phyloP scores from a whole-genome alignment of 2,329 filamentous ascomycete species.

The Fusarium sp. region DNA sequence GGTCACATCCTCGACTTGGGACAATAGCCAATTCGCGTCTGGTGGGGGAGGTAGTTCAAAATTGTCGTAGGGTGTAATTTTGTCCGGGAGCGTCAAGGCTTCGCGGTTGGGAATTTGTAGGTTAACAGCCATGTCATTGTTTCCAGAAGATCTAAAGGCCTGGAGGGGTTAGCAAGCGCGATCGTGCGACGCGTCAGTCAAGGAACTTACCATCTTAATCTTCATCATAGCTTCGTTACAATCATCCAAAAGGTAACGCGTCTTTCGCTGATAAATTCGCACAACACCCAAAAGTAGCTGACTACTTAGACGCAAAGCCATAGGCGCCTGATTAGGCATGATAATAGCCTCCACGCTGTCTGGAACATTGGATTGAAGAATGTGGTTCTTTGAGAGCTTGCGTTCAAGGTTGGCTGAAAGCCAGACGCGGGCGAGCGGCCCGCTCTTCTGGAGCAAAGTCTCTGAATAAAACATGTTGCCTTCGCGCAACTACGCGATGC shows the following conservation, averaged over 20 bases:
- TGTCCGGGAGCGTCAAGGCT: slow-evolving; percentile 89
- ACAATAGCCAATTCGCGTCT: slow-evolving; percentile 86
- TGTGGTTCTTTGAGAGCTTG: slow-evolving; percentile 97
- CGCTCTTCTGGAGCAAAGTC: slow-evolving; percentile 94
- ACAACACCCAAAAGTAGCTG: slow-evolving; percentile 96
- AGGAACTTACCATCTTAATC: slow-evolving; percentile 89
- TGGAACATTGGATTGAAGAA: slow-evolving; percentile 92
- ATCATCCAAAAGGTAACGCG: slow-evolving; percentile 94
- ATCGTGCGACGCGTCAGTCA: not conserved
- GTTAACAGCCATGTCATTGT: slow-evolving; percentile 92
- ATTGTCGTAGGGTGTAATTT: slow-evolving; percentile 91
- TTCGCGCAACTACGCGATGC: slow-evolving; percentile 49
- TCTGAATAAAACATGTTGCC: slow-evolving; percentile 95
- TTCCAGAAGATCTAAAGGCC: slow-evolving; percentile 94
- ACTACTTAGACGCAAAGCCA: slow-evolving; percentile 92
- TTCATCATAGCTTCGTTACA: slow-evolving; percentile 98
- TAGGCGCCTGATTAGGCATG: slow-evolving; percentile 89
- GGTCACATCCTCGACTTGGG: slow-evolving; percentile 75
- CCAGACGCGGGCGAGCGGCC: slow-evolving; percentile 97
- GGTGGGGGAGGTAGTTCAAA: slow-evolving; percentile 83
- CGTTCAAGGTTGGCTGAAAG: slow-evolving; percentile 97
- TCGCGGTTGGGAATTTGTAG: slow-evolving; percentile 85
- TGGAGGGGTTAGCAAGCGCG: slow-evolving; percentile 58
- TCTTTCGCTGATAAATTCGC: slow-evolving; percentile 97
- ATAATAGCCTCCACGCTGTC: slow-evolving; percentile 97